Evolutionary conservation across 305 asterid species (phyloP).

Genomic region (Vinca major): DNA sequence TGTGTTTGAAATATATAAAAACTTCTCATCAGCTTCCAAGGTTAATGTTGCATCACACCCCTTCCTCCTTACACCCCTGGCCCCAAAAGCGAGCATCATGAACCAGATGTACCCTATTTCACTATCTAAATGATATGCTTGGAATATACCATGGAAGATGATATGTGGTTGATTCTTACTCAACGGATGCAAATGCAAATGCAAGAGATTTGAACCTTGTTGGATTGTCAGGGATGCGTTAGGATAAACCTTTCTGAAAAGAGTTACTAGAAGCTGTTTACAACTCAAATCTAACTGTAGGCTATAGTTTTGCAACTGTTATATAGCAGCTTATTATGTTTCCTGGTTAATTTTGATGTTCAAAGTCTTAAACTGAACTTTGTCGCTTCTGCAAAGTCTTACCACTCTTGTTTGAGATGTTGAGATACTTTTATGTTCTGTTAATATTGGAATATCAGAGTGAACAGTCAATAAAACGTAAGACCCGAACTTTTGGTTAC

Average conservation of each 20-base stretch:
- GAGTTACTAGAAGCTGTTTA: not conserved
- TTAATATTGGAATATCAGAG: not conserved
- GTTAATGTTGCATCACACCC: not conserved
- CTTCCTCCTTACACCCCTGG: not conserved
- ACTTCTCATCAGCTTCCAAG: conserved; percentile 1
- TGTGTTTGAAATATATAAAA: not conserved
- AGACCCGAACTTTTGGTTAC: too few relatives aligned
- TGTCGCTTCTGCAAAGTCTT: not conserved
- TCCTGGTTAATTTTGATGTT: not conserved
- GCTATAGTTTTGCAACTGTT: not conserved
- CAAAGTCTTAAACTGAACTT: not conserved
- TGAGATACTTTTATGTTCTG: not conserved
- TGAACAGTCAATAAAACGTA: not conserved
- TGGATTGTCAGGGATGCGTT: not conserved
- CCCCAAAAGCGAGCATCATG: not conserved
- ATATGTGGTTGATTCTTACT: not conserved
- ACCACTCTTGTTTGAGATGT: not conserved
- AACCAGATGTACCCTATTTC: not conserved
- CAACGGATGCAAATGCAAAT: not conserved
- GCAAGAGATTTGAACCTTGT: not conserved
- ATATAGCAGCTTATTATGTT: not conserved
- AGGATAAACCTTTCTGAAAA: not conserved
- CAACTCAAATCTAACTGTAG: not conserved
- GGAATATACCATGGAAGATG: not conserved
- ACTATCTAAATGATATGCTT: not conserved